Base-by-base conservation (phyloP, 257 asterid species). In the Asclepias syriaca region DNA sequence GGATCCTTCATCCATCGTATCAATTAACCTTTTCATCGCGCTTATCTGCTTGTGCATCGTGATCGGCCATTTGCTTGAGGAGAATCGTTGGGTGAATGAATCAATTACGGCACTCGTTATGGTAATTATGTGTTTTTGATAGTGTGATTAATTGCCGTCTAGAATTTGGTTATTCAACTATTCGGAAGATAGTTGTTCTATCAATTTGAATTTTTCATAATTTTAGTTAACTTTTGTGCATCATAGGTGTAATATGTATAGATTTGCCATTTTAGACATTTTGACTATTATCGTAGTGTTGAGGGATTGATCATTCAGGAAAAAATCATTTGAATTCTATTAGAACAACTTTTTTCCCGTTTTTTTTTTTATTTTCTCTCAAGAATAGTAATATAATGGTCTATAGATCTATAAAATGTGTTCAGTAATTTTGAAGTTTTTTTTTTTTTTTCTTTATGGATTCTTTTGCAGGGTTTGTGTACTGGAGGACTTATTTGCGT, bases 11-110 rank as follows among this genome's bases (percentile, higher is more conserved):
- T 77, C 82, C 9, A 66, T 80, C 37, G 84, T 69, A 70, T 77
- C 86, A 8, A 75, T 83, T 54, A 83, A 83, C 43, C 84, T 83
- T 8, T 83, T 83, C 16, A 82, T 83, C 50, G 80, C 82, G 54
- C 72, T 83, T 61, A 84, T 83, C 61, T 83, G 86, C 29, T 72
- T 67, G 24, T 83, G 86, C 70, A 80, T 83, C 49, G 80, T 83
- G 24, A 65, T 80, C 54, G 86, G 86, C 46, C 86, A 83, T 80
- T 75, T 83, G 65, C 81, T 83, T 18, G 84, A 83, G 75, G 86
- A 83, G 80, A 77, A 70, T 40, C 82, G 83, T 46, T 83, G 84
- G 87, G 71, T 80, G 66, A 80, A 80, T 50, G 84, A 77, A 63
- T 83, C 84, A 43, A 80, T 80, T 69, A 80, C 87, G 8, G 84